Evolutionary conservation across 1,284 basidiomycete genomes (phyloP), one percentile per base, ranked within the genome.

Genomic region (Papiliotrema nemorosa): DNA sequence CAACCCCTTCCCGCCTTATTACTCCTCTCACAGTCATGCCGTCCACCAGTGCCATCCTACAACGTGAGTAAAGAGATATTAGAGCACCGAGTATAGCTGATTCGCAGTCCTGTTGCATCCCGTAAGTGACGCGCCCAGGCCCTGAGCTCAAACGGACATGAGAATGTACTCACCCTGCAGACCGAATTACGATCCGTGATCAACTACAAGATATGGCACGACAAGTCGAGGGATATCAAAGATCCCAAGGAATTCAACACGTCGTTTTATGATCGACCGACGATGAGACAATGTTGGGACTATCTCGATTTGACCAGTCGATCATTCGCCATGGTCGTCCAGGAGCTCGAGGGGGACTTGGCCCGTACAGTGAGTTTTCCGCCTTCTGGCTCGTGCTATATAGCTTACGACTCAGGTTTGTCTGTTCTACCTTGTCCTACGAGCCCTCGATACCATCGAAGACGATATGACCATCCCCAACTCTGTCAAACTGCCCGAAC

Each of bases 381-480:
- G 35, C n/a, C 10, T 13, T 20, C 13, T 24, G 22, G 7, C 34
- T 7, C 3, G 37, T 48, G 26, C 21, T 14, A 12, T 18, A 3
- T 20, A 42, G 18, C 9, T 5, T 49, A n/a, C 31, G 5, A 7
- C 27, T 38, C 62, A 93, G 90, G 84, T 97, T 58, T 92, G 89
- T 72, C 75, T 99, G 55, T 98, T 97, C 76, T 99, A 98, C 75
- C 83, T 99, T 46, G 87, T 94, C 4, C 81, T 99, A 5, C 84
- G 94, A 24, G 94, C 84, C 1, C 78, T 98, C 27, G 96, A 98
- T 75, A 98, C 96, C 12, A 82, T 99, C 54, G 94, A 99, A 74
- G 94, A 98, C 72, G 94, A 99, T 78, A 98, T 97, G 92, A 90
- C 92, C 2, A 83, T 99, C 52, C 81, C 88, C 1, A 87, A 92